A percentile compares a stretch with the other conserved stretches of the same genome.
These are phyloP conservation scores for Puccinellia tenuiflora DNA, from an alignment of 176 grass and related monocot genomes.

Conservation along the genomic window DNA sequence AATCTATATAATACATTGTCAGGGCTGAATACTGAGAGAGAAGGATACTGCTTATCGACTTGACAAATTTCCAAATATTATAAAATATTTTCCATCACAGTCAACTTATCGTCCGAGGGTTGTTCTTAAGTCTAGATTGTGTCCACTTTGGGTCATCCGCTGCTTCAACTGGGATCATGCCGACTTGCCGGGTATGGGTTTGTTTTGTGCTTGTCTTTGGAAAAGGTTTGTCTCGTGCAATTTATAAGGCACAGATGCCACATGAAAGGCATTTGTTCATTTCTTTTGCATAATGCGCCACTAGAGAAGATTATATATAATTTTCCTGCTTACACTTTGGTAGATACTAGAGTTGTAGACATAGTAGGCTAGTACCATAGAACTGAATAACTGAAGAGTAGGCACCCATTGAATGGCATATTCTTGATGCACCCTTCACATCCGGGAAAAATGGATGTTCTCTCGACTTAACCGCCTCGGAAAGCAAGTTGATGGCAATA, in stretches of 20 bases:
- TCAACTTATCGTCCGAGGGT: not conserved
- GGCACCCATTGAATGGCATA: not conserved
- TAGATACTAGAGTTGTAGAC: not conserved
- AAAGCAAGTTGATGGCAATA: not conserved
- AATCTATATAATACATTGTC: constrained; percentile 52
- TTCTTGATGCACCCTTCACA: not conserved
- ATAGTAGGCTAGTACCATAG: constrained; percentile 4
- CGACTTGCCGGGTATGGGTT: not conserved
- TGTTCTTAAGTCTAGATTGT: not conserved
- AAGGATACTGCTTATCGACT: not conserved
- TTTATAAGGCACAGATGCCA: not conserved
- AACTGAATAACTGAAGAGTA: not conserved
- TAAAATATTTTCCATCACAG: not conserved
- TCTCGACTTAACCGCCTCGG: not conserved
- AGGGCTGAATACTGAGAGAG: constrained; percentile 13
- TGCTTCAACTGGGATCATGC: not conserved
- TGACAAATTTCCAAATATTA: not conserved
- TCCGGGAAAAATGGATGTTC: not conserved
- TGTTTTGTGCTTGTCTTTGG: not conserved
- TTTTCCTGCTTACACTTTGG: not conserved
- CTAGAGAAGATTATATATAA: not conserved
- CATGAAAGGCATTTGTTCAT: not conserved
- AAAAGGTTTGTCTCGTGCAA: not conserved
- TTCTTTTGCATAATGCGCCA: not conserved
- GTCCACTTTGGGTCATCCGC: not conserved